Percentiles rank a stretch among this genome's conserved stretches.
Conservation (phyloP, 73 alveolate genomes). For the Tetrahymena malaccensis region DNA sequence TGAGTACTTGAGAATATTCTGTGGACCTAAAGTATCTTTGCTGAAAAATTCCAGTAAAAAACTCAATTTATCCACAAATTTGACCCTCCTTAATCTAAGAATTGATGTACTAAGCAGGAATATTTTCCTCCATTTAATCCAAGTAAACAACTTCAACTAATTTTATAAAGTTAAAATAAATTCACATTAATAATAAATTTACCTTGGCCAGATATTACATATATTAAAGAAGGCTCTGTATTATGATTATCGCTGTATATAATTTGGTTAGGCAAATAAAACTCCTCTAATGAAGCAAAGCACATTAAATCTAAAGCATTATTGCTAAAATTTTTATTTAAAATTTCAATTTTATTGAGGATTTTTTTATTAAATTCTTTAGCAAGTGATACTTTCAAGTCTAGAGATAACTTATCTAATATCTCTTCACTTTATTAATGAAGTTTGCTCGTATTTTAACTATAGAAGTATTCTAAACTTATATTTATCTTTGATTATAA, state of each 20-base stretch:
- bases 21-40: not conserved
- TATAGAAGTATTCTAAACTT: not conserved
- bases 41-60: not conserved
- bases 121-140: not conserved
- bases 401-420: not conserved
- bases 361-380: not conserved
- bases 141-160: not conserved
- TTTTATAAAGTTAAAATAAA: no score
- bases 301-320: not conserved
- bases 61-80: not conserved
- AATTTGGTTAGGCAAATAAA: not conserved
- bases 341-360: not conserved
- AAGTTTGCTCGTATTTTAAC: not conserved
- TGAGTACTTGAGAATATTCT: not conserved
- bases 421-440: not conserved
- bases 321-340: not conserved
- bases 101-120: not conserved
- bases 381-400: not conserved
- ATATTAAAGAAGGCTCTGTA: not conserved
- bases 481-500: not conserved
- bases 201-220: not conserved
- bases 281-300: not conserved
- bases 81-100: not conserved
- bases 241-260: not conserved
- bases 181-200: not conserved